Percentiles rank a stretch among this genome's conserved stretches.
Evolutionary conservation across 305 asterid species (phyloP).

Genomic region (Fraxinus latifolia): DNA sequence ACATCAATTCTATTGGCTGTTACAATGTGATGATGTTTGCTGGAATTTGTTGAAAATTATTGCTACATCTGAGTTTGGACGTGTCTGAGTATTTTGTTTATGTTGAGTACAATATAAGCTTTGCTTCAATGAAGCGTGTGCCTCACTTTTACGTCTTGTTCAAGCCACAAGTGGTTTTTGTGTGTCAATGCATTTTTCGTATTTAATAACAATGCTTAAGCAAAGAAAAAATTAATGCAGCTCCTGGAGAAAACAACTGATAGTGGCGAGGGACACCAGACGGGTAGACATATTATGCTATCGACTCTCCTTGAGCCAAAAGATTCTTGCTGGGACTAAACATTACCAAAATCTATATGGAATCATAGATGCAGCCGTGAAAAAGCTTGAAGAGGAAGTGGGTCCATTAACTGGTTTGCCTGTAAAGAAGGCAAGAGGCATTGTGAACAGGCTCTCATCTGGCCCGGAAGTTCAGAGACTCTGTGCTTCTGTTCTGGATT

Average conservation of each 20-base stretch:
- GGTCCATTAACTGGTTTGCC: constrained; percentile 76
- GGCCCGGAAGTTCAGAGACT: constrained; percentile 67
- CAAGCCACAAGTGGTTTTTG: not conserved
- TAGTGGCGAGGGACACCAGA: constrained; percentile 79
- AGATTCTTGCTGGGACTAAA: constrained; percentile 69
- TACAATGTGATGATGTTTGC: not conserved
- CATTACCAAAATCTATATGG: constrained; percentile 53
- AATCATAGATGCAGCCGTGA: constrained; percentile 56
- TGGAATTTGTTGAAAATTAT: not conserved
- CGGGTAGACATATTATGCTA: constrained; percentile 78
- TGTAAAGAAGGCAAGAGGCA: constrained; percentile 73
- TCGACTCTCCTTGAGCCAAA: constrained; percentile 66
- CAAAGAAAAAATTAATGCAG: constrained; percentile 36
- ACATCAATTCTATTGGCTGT: not conserved
- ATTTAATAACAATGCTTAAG: constrained; percentile 9
- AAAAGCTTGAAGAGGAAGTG: constrained; percentile 63
- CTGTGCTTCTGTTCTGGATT: constrained; percentile 70
- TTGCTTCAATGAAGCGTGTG: not conserved
- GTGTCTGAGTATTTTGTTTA: constrained; percentile 22
- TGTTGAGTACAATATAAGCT: not conserved
- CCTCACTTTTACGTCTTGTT: not conserved
- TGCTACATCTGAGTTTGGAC: not conserved
- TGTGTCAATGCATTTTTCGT: not conserved
- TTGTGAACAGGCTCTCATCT: constrained; percentile 80
- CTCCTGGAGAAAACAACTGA: constrained; percentile 78